A percentile compares a stretch with the other conserved stretches of the same genome.
phyloP scores from a whole-genome alignment of 2,329 filamentous ascomycete genomes.

The Diplodia mutila region DNA sequence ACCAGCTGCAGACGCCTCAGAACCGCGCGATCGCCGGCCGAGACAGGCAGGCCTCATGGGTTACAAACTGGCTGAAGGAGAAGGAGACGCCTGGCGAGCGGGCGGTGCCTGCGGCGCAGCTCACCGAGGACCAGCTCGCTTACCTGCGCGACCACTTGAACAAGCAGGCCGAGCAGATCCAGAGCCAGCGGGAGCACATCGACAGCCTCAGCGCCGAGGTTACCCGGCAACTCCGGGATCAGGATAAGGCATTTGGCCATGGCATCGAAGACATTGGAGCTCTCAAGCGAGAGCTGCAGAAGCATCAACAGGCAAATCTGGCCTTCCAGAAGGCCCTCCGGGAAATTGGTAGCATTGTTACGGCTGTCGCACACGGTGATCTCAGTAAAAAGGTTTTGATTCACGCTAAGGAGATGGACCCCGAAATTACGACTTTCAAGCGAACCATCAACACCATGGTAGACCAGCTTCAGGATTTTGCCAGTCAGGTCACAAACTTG shows the following conservation, averaged over 20 bases:
- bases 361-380: constrained; percentile 91
- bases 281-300: constrained; percentile 90
- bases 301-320: constrained; percentile 97
- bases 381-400: constrained; percentile 96
- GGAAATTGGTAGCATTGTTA: constrained; percentile 97
- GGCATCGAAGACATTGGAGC: constrained; percentile 84
- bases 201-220: constrained; percentile 84
- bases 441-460: constrained; percentile 99
- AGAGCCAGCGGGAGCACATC: constrained; percentile 83
- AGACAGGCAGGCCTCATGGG: constrained; percentile 47
- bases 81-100: constrained; percentile 53
- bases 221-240: constrained; percentile 80
- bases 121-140: constrained; percentile 81
- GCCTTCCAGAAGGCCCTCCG: constrained; percentile 97
- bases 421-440: constrained; percentile 97
- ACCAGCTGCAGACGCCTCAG: constrained; percentile 47
- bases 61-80: constrained; percentile 58
- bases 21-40: constrained; percentile 35
- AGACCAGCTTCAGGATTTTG: constrained; percentile 95
- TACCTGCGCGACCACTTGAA: constrained; percentile 89
- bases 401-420: constrained; percentile 95
- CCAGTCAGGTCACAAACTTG: constrained; percentile 91
- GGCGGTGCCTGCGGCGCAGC: constrained; percentile 55
- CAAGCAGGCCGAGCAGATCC: constrained; percentile 89
- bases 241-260: constrained; percentile 78